These are phyloP conservation scores for Trichoderma sp. DNA, from an alignment of 2,329 filamentous ascomycete species.

Conservation along the genomic window DNA sequence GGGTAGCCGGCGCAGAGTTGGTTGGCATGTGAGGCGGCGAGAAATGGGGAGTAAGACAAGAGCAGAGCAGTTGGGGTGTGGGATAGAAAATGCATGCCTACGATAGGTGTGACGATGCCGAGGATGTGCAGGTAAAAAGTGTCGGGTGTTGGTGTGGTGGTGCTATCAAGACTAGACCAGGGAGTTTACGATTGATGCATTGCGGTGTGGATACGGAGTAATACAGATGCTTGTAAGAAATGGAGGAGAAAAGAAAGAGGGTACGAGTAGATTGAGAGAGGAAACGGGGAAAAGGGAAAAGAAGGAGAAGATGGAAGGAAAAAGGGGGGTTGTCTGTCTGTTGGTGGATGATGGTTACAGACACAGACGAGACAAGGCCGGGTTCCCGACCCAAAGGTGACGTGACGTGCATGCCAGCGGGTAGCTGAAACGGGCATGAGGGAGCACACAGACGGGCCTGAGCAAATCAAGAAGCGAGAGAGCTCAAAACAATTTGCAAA, in stretches of 20 bases:
- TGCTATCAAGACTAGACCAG: not conserved
- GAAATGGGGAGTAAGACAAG: not conserved
- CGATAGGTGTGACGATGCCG: not conserved
- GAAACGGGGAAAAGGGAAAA: not conserved
- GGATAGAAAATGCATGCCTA: not conserved
- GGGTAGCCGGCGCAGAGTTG: not conserved
- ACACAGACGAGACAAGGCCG: not conserved
- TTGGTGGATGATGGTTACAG: not conserved
- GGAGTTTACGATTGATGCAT: not conserved
- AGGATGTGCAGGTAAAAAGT: not conserved
- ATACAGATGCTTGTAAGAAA: not conserved
- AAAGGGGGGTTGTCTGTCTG: not conserved
- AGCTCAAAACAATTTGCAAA: not conserved
- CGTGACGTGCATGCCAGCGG: constrained; percentile 19
- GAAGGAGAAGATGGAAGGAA: not conserved
- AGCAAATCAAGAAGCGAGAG: not conserved
- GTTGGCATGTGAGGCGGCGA: constrained; percentile 18
- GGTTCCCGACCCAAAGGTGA: constrained; percentile 5
- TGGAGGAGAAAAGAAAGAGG: not conserved
- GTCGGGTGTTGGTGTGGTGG: not conserved
- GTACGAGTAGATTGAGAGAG: not conserved
- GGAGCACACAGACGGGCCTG: not conserved
- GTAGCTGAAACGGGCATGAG: constrained; percentile 14
- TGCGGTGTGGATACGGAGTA: not conserved
- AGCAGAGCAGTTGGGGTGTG: not conserved